phyloP scores from a whole-genome alignment of 208 protist genomes.

The Leishmania tropica region DNA sequence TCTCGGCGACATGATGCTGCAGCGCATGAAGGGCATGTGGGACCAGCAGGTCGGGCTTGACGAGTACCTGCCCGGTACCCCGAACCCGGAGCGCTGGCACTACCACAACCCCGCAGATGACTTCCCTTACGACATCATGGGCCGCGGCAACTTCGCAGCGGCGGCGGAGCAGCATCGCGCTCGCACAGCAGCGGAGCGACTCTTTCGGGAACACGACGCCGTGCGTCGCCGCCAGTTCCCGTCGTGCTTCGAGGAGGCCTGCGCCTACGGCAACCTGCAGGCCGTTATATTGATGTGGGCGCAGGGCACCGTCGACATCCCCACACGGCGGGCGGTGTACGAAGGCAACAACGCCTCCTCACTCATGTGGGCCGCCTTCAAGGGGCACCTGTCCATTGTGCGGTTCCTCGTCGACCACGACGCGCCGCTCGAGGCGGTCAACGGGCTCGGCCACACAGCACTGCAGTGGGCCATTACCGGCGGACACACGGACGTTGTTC shows the following conservation, averaged over 20 bases:
- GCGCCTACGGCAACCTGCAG: constrained; percentile 62
- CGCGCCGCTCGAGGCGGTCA: constrained; percentile 44
- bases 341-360: constrained; percentile 60
- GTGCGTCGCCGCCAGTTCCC: constrained; percentile 43
- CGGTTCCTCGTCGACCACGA: constrained; percentile 73
- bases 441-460: constrained; percentile 63
- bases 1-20: constrained; percentile 11
- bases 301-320: constrained; percentile 53
- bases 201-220: constrained; percentile 26
- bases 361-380: constrained; percentile 75
- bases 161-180: constrained; percentile 5
- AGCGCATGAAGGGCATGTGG: constrained; percentile 21
- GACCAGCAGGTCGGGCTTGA: constrained; percentile 56
- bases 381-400: constrained; percentile 61
- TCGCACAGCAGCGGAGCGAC: constrained; percentile 8
- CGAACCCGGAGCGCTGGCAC: constrained; percentile 9
- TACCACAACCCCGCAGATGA: constrained; percentile 19
- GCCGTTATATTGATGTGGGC: constrained; percentile 54
- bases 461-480: constrained; percentile 66
- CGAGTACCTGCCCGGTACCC: constrained; percentile 60
- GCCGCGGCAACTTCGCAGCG: constrained; percentile 16
- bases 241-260: constrained; percentile 64
- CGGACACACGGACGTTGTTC: constrained; percentile 46
- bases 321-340: constrained; percentile 35
- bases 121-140: constrained; percentile 47